These are phyloP conservation scores for Schizophyllum amplum DNA, from an alignment of 1,284 basidiomycete species.

Conservation along the genomic window DNA sequence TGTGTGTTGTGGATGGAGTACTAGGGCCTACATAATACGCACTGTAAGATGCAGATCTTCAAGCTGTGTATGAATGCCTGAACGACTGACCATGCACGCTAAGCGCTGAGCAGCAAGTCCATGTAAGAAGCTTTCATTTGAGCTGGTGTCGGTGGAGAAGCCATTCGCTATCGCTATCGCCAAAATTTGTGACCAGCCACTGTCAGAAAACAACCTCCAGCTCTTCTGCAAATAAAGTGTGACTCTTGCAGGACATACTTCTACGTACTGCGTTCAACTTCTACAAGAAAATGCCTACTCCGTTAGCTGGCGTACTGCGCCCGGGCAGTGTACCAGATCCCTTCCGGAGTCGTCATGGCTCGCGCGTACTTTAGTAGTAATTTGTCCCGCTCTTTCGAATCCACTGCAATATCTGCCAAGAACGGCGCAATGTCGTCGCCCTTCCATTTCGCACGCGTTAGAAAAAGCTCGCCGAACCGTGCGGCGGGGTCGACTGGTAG, in stretches of 20 bases:
- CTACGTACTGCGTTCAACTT: too few relatives aligned
- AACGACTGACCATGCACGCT: too few relatives aligned
- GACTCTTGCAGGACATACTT: too few relatives aligned
- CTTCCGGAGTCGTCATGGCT: constrained; percentile 58
- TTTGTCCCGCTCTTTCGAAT: constrained; percentile 82
- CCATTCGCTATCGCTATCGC: too few relatives aligned
- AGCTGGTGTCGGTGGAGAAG: too few relatives aligned
- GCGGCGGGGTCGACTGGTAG: constrained; percentile 68
- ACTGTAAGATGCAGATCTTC: not conserved
- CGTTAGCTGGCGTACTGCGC: constrained; percentile 34
- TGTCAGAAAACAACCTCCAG: too few relatives aligned
- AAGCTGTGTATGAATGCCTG: too few relatives aligned
- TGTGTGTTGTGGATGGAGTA: not conserved
- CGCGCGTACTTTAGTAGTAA: constrained; percentile 80
- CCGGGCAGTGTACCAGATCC: constrained; percentile 66
- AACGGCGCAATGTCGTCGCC: constrained; percentile 76
- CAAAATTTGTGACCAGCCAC: too few relatives aligned
- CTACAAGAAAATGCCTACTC: too few relatives aligned
- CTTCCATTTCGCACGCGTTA: constrained; percentile 69
- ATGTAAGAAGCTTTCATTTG: too few relatives aligned
- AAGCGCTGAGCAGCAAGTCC: too few relatives aligned
- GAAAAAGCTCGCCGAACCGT: constrained; percentile 80
- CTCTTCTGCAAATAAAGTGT: too few relatives aligned
- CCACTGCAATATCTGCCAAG: constrained; percentile 69
- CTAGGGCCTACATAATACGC: not conserved